Evolutionary conservation across 495 filamentous ascomycete genomes (phyloP), one percentile per base, ranked within the genome.

Genomic region (Penicillium subrubescens): DNA sequence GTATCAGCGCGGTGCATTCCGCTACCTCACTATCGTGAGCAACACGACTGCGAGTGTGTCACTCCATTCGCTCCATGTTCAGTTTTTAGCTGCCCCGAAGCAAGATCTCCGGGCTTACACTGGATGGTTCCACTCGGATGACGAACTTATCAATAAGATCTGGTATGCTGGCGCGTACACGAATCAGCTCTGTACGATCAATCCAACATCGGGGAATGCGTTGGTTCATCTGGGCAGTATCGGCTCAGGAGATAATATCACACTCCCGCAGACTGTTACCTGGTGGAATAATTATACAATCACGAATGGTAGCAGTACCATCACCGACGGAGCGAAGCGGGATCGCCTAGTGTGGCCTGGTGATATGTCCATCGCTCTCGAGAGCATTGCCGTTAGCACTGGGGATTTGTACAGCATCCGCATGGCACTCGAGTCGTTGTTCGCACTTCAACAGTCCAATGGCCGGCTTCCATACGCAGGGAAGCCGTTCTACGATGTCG

Each of bases 121-220:
- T 51, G 86, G 87, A 2, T 88, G 86, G 60, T 88, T 88, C 65
- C 82, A 88, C 66, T 81, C 77, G 52, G 78, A 77, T 58, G 84
- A 86, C 63, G 80, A 86, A 15, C 59, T 82, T 29, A 74, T 90
- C 37, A 88, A 89, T 60, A 71, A 79, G 14, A 79, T 88, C 46
- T 89, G 85, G 85, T 89, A 89, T 67, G 82, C 86, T n/a, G 85
- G 86, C 15, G 85, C 86, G 17, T 89, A 85, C 65, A 89, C 87
- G 0, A 74, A 83, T 34, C 85, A 88, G 69, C 75, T 88, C 8
- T 83, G 77, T 39, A 87, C 82, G 8, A 83, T 87, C 44, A 77
- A 84, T 57, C 83, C 84, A 0, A 66, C 65, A 0, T 70, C 81
- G 41, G 85, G 86, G 15, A 73, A 81, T 50, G 71, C 84, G 0